Conservation (phyloP, 768 basidiomycete genomes). For the Chalciporus chontae region DNA sequence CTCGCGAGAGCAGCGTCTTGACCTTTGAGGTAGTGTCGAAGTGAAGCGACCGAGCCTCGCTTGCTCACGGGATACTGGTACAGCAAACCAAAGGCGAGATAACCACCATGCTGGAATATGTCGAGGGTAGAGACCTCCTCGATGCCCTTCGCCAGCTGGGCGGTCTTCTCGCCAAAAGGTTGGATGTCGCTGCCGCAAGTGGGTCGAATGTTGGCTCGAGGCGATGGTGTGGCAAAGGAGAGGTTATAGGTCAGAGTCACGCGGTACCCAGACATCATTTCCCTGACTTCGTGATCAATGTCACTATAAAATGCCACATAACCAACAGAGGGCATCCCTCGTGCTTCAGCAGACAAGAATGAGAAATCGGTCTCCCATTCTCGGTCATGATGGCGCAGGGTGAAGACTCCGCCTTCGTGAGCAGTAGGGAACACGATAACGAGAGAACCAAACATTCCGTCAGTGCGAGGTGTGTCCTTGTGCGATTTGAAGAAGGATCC, state of each 20-base stretch:
- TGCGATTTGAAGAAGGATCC: constrained; percentile 50
- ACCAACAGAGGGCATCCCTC: constrained; percentile 7
- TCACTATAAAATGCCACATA: constrained; percentile 41
- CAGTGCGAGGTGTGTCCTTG: constrained; percentile 42
- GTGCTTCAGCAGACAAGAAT: too few relatives aligned
- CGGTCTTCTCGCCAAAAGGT: neutral
- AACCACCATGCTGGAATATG: constrained; percentile 31
- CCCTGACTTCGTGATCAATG: constrained; percentile 41
- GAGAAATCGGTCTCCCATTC: constrained; percentile 36
- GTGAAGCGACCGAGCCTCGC: constrained; percentile 8
- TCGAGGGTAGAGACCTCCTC: constrained; percentile 14
- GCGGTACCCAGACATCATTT: constrained; percentile 38
- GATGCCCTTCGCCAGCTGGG: neutral
- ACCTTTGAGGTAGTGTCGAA: constrained; percentile 29
- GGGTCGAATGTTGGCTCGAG: neutral
- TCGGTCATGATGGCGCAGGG: constrained; percentile 32
- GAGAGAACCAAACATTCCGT: constrained; percentile 48
- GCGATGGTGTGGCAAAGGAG: neutral
- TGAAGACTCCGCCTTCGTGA: constrained; percentile 43
- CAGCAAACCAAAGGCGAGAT: constrained; percentile 35
- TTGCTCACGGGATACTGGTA: constrained; percentile 31
- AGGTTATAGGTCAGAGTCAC: constrained; percentile 44
- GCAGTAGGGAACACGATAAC: constrained; percentile 43
- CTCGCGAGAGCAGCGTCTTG: constrained; percentile 24
- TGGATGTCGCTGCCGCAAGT: too few relatives aligned